Evolutionary conservation across 164 flowering plant species (phyloP).

Genomic region (Liquidambar formosana): DNA sequence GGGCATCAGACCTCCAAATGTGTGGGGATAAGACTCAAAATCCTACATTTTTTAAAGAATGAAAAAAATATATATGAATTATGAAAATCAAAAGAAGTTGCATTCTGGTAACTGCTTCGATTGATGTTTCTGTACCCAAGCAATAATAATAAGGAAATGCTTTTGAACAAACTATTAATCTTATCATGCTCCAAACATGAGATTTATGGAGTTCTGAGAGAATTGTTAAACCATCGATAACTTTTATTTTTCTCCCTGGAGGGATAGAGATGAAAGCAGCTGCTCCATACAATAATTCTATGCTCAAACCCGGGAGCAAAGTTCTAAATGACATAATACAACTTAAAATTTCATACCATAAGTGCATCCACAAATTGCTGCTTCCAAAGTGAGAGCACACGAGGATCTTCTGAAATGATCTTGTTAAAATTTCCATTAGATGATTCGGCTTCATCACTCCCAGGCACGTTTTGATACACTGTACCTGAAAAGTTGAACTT

Average conservation of each 20-base stretch:
- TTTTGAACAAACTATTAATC: too few species aligned
- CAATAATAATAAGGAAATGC: too few species aligned
- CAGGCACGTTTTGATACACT: conserved; percentile 44
- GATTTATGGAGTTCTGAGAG: too few species aligned
- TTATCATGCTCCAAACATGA: too few species aligned
- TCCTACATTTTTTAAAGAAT: neutral
- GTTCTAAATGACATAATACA: neutral
- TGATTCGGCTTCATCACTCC: conserved; percentile 41
- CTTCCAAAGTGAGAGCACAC: conserved; percentile 58
- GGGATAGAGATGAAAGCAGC: too few species aligned
- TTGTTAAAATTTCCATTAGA: conserved; percentile 26
- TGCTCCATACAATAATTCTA: too few species aligned
- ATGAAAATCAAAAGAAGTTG: too few species aligned
- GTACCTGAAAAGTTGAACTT: conserved; percentile 31
- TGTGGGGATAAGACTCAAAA: neutral
- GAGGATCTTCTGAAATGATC: conserved; percentile 18
- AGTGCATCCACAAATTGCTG: conserved; percentile 74
- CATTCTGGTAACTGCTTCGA: too few species aligned
- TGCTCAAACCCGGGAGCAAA: neutral
- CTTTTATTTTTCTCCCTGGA: too few species aligned
- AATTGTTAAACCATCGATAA: too few species aligned
- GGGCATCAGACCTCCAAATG: neutral
- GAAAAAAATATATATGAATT: too few species aligned
- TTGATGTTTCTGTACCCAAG: too few species aligned
- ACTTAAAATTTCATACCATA: conserved; percentile 36